Evolutionary conservation across 1,139 yeast genomes (phyloP).

Genomic region (Maudiozyma humilis): DNA sequence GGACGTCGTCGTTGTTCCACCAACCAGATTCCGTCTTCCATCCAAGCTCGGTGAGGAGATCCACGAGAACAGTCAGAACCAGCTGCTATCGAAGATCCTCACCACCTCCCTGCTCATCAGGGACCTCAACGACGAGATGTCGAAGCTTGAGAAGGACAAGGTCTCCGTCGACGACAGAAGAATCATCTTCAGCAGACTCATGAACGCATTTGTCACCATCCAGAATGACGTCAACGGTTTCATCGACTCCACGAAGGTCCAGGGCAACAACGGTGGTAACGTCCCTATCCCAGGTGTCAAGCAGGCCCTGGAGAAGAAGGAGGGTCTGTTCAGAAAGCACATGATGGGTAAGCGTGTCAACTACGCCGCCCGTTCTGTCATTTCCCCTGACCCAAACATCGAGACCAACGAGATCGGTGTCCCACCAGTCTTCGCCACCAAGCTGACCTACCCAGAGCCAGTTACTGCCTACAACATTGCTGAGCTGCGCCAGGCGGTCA

Average conservation of each 20-base stretch:
- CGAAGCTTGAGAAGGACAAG: conserved; percentile 53
- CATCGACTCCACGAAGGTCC: conserved; percentile 86
- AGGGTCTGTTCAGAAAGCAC: conserved; percentile 95
- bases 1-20: conserved; percentile 84
- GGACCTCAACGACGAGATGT: conserved; percentile 77
- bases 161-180: conserved; percentile 63
- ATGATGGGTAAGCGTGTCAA: conserved; percentile 99
- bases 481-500: conserved; percentile 87
- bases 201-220: conserved; percentile 89
- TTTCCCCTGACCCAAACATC: conserved; percentile 96
- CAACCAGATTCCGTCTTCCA: conserved; percentile 93
- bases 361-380: conserved; percentile 97
- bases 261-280: conserved; percentile 53
- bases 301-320: conserved; percentile 96
- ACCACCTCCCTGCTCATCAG: conserved; percentile 75
- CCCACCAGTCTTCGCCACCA: conserved; percentile 95
- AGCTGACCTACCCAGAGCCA: conserved; percentile 95
- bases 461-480: conserved; percentile 91
- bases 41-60: conserved; percentile 95
- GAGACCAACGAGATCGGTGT: conserved; percentile 98
- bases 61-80: conserved; percentile 92
- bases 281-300: conserved; percentile 89
- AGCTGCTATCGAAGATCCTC: conserved; percentile 68
- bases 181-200: conserved; percentile 73
- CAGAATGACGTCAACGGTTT: conserved; percentile 94